Evolutionary conservation across 352 stramenopile species (phyloP).

Genomic region (Phytopythium montanum): DNA sequence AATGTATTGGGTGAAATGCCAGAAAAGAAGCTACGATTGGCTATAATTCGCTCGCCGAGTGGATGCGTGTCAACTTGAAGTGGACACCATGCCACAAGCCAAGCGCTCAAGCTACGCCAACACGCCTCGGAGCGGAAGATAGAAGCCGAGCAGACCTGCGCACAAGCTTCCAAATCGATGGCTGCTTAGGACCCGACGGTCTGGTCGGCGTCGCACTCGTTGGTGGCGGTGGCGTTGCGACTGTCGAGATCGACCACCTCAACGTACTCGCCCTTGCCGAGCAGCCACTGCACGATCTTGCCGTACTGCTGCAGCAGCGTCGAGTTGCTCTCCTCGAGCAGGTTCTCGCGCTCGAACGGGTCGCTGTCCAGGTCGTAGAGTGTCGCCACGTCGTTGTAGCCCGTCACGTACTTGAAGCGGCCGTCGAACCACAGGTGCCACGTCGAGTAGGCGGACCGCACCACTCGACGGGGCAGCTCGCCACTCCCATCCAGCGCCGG

Average conservation of each 20-base stretch:
- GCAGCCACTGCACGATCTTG: conserved; percentile 20
- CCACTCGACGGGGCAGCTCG: conserved; percentile 12
- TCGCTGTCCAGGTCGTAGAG: conserved; percentile 27
- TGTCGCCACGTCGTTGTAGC: conserved; percentile 25
- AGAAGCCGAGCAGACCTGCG: background rate
- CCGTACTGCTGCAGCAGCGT: conserved; percentile 18
- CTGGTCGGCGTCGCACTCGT: background rate
- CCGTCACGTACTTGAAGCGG: conserved; percentile 31
- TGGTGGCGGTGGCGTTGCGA: background rate
- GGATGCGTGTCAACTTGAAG: too few relatives aligned
- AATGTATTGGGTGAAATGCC: background rate
- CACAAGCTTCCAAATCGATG: background rate
- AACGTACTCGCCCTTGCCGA: conserved; percentile 21
- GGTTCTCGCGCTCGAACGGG: conserved; percentile 24
- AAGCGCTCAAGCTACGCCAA: too few relatives aligned
- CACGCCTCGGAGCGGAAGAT: background rate
- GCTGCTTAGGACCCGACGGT: background rate
- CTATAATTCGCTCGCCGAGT: background rate
- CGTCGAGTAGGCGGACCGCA: conserved; percentile 22
- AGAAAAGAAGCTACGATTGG: background rate
- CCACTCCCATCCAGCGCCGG: conserved; percentile 16
- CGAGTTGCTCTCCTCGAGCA: conserved; percentile 16
- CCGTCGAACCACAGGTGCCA: conserved; percentile 31
- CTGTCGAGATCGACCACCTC: too few relatives aligned
- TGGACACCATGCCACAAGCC: too few relatives aligned